Evolutionary conservation across 2,329 filamentous ascomycete genomes (phyloP), one percentile per base, ranked within the genome.

Genomic region (Aspergillus caelatus): DNA sequence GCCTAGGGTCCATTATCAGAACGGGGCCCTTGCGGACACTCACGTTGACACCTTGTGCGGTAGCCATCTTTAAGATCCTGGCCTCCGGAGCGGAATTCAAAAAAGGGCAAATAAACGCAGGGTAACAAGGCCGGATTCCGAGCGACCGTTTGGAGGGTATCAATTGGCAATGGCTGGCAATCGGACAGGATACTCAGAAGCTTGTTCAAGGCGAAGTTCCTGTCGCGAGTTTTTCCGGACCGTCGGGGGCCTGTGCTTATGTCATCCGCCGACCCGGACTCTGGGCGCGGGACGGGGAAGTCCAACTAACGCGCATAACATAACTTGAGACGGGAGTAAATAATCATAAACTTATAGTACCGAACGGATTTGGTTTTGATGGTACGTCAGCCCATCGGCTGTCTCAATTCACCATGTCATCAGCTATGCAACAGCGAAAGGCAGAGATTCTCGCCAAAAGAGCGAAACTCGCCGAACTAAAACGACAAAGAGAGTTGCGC

Each of bases 401-500:
- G 48, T 53, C 62, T 65, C 59, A 21, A 28, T 36, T 32, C 64
- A 71, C 60, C 62, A 77, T 76, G 72, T 73, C 74, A 55, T 71
- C 73, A 59, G 71, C 71, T 32, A 76, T 78, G 81, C 90, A 88
- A 77, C 83, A 94, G 85, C 91, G 94, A 73, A 91, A 93, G 83
- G 93, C 97, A 84, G 95, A 99, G 84, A 97, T 99, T 71, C 84
- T 95, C 72, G 94, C 93, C 71, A 99, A 99, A 83, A 94, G 92
- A 84, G 94, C 94, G 67, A 97, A 95, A 84, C 92, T 99, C 73
- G 94, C 92, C 57, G 95, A 98, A 85, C 86, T 99, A 69, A 97
- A 97, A 83, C 88, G 92, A 66, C 93, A 97, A 81, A 88, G 95
- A 72, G 93, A 96, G 78, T 82, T 94, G 71, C 87, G 94, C 64